Evolutionary conservation across 495 filamentous ascomycete species (phyloP).

Genomic region (Penicillium tannophilum): DNA sequence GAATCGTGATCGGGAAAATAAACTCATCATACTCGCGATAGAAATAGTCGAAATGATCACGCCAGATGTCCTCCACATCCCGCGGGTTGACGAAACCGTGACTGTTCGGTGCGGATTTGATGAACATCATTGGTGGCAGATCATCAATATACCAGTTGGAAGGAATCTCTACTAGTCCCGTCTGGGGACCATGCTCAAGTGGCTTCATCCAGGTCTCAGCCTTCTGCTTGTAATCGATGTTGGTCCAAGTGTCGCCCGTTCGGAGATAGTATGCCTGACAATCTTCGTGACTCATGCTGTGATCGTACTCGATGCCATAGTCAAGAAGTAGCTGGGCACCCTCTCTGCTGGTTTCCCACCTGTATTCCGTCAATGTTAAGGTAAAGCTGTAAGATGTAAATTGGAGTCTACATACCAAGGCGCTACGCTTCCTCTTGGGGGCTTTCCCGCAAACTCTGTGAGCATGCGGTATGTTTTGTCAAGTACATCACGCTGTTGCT

Average conservation of each 20-base stretch:
- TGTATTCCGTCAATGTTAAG: slow-evolving; percentile 7
- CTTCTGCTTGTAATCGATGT: slow-evolving; percentile 59
- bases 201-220: slow-evolving; percentile 71
- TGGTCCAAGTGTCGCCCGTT: slow-evolving; percentile 59
- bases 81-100: slow-evolving; percentile 61
- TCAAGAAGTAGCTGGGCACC: slow-evolving; percentile 64
- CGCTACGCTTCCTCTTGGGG: slow-evolving; percentile 67
- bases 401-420: slow-evolving; percentile 37
- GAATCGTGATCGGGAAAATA: slow-evolving; percentile 68
- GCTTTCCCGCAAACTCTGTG: slow-evolving; percentile 73
- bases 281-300: slow-evolving; percentile 67
- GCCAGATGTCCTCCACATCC: slow-evolving; percentile 59
- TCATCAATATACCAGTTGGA: slow-evolving; percentile 71
- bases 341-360: slow-evolving; percentile 68
- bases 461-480: slow-evolving; percentile 74
- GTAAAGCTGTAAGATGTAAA: not conserved
- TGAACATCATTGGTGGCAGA: slow-evolving; percentile 61
- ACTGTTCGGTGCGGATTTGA: slow-evolving; percentile 58
- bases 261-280: slow-evolving; percentile 65
- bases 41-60: slow-evolving; percentile 68
- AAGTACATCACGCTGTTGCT: slow-evolving; percentile 76
- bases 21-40: slow-evolving; percentile 70
- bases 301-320: slow-evolving; percentile 72
- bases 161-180: slow-evolving; percentile 64
- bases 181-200: slow-evolving; percentile 51